Percentiles rank a stretch among this genome's conserved stretches.
These are phyloP conservation scores for Ilyonectria mors-panacis DNA, from an alignment of 2,329 filamentous ascomycete species.

Conservation along the genomic window DNA sequence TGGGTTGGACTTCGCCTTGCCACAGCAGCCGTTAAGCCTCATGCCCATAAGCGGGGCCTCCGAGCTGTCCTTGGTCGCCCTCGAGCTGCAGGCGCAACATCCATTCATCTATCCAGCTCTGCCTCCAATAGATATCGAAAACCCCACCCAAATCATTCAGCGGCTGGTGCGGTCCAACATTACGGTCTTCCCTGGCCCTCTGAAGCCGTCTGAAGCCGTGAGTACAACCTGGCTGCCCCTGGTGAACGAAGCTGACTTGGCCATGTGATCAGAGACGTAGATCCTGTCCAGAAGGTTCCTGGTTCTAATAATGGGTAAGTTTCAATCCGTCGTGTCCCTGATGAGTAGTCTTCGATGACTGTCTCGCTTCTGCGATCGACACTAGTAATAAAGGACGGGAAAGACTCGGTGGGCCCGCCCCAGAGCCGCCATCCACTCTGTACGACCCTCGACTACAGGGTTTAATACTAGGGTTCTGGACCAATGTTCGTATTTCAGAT, in stretches of 20 bases:
- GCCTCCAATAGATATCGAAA: background rate
- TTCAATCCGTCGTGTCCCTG: background rate
- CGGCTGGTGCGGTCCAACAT: background rate
- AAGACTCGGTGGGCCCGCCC: conserved; percentile 1
- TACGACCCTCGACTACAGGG: conserved; percentile 10
- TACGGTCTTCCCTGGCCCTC: background rate
- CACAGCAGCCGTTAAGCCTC: background rate
- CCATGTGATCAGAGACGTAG: background rate
- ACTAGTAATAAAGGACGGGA: background rate
- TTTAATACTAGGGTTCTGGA: conserved; percentile 5
- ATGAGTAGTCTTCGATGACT: background rate
- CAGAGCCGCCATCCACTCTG: background rate
- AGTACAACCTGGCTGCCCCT: background rate
- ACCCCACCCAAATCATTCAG: background rate
- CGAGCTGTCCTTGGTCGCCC: background rate
- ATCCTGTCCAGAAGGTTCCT: background rate
- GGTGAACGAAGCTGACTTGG: background rate
- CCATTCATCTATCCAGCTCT: conserved; percentile 1
- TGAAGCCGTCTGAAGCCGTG: background rate
- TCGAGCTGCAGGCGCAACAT: conserved; percentile 8
- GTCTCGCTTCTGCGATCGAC: background rate
- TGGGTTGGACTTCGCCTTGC: background rate
- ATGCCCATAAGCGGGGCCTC: background rate
- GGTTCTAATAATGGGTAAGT: background rate
- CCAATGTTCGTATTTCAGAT: conserved; percentile 3